Conservation (phyloP, 768 basidiomycete genomes). For the Russula sp. region DNA sequence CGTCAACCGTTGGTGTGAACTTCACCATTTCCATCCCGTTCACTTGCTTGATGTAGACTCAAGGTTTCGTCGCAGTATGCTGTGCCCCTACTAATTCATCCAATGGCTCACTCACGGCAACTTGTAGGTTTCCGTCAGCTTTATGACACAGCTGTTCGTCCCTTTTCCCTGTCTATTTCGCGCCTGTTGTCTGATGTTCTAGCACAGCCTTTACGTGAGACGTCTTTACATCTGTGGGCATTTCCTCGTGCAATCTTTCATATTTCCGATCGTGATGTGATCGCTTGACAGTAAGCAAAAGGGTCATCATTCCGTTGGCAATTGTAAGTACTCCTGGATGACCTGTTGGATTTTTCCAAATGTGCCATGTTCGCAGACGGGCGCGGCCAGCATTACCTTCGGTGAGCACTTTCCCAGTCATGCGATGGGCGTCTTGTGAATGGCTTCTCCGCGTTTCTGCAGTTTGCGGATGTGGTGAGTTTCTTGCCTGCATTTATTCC, state of each 20-base stretch:
- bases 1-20: slow-evolving; percentile 3
- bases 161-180: not conserved
- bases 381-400: slow-evolving; percentile 39
- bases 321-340: not conserved
- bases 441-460: not conserved
- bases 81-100: not conserved
- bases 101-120: no score
- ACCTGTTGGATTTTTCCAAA: not conserved
- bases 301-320: not conserved
- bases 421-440: not conserved
- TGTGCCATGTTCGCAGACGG: slow-evolving; percentile 16
- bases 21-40: slow-evolving; percentile 24
- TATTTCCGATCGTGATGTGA: not conserved
- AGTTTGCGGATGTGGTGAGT: slow-evolving; percentile 28
- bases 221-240: not conserved
- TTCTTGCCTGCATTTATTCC: not conserved
- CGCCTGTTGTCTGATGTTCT: not conserved
- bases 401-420: slow-evolving; percentile 29
- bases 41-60: not conserved
- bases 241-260: not conserved
- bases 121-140: not conserved
- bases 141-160: not conserved
- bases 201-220: slow-evolving; percentile 6
- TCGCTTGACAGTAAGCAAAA: not conserved
- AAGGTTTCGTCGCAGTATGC: not conserved